Evolutionary conservation across 1,284 basidiomycete genomes (phyloP).

Genomic region (Ganoderma meredithae): DNA sequence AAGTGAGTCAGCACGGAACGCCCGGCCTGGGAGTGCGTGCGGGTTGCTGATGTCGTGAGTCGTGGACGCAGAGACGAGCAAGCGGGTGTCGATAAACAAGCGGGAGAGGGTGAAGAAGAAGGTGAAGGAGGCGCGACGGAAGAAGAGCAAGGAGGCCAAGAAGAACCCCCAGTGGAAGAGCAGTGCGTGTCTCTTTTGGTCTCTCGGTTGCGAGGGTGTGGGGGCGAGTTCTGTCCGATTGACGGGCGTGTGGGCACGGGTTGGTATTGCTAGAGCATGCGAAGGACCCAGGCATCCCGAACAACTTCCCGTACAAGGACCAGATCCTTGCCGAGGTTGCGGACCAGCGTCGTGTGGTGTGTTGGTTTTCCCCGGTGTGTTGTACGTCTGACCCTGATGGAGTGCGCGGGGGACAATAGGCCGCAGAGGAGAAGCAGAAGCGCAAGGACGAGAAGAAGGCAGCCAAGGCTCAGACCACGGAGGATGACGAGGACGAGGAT

Average conservation of each 20-base stretch:
- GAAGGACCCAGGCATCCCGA: constrained; percentile 97
- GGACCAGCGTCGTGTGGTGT: constrained; percentile 77
- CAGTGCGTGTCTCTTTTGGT: constrained; percentile 61
- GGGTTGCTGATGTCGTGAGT: constrained; percentile 5
- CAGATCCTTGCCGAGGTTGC: constrained; percentile 93
- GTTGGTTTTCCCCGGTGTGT: constrained; percentile 29
- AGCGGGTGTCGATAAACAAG: constrained; percentile 77
- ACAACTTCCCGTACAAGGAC: constrained; percentile 97
- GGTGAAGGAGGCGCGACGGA: constrained; percentile 80
- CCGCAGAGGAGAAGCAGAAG: constrained; percentile 73
- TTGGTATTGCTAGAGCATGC: constrained; percentile 57
- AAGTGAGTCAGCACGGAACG: constrained; percentile 52
- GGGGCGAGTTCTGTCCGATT: constrained; percentile 7
- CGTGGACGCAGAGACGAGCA: constrained; percentile 77
- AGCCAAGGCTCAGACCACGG: constrained; percentile 39
- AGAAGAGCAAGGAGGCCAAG: constrained; percentile 81
- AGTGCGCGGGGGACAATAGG: constrained; percentile 45
- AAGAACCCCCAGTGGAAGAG: constrained; percentile 92
- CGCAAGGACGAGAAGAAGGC: constrained; percentile 69
- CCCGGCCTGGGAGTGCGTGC: neutral
- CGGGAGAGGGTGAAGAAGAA: constrained; percentile 84
- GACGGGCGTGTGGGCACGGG: neutral
- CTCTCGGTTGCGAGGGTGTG: neutral
- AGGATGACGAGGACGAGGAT: constrained; percentile 40
- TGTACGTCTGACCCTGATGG: neutral